These are phyloP conservation scores for Teratosphaeria pseudoeucalypti DNA, from an alignment of 2,329 filamentous ascomycete species.

Conservation along the genomic window DNA sequence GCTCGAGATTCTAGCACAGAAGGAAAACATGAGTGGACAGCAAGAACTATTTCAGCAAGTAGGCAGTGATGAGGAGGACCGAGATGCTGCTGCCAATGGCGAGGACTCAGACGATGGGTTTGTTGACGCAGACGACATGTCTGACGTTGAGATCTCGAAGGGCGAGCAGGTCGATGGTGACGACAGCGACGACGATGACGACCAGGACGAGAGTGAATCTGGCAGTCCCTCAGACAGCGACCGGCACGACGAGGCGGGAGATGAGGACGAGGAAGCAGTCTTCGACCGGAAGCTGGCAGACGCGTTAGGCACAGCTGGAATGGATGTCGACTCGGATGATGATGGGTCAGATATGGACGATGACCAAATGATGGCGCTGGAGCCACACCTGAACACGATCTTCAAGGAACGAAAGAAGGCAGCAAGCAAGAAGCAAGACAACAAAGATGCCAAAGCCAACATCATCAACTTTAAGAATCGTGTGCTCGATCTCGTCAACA, in stretches of 20 bases:
- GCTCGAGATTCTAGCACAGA: slow-evolving; percentile 60
- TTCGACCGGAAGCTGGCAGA: slow-evolving; percentile 69
- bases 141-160: slow-evolving; percentile 26
- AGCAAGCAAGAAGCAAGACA: slow-evolving; percentile 65
- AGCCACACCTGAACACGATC: slow-evolving; percentile 71
- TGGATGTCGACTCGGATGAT: slow-evolving; percentile 52
- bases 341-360: slow-evolving; percentile 77
- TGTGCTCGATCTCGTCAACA: slow-evolving; percentile 74
- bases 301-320: slow-evolving; percentile 60
- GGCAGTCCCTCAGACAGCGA: slow-evolving; percentile 11
- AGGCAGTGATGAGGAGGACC: slow-evolving; percentile 12
- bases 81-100: not conserved
- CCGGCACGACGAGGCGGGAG: slow-evolving; percentile 29
- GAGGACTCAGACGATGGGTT: slow-evolving; percentile 19
- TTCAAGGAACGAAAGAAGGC: slow-evolving; percentile 65
- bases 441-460: slow-evolving; percentile 76
- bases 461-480: slow-evolving; percentile 93
- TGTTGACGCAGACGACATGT: slow-evolving; percentile 25
- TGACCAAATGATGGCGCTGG: slow-evolving; percentile 86
- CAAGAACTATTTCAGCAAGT: slow-evolving; percentile 68
- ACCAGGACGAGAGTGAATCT: slow-evolving; percentile 23
- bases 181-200: slow-evolving; percentile 17
- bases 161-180: slow-evolving; percentile 17
- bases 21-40: slow-evolving; percentile 74
- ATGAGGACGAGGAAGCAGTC: slow-evolving; percentile 43